Evolutionary conservation across 2,329 filamentous ascomycete species (phyloP), one percentile per base, ranked within the genome.

Genomic region (Ophiostoma himal-ulmi): DNA sequence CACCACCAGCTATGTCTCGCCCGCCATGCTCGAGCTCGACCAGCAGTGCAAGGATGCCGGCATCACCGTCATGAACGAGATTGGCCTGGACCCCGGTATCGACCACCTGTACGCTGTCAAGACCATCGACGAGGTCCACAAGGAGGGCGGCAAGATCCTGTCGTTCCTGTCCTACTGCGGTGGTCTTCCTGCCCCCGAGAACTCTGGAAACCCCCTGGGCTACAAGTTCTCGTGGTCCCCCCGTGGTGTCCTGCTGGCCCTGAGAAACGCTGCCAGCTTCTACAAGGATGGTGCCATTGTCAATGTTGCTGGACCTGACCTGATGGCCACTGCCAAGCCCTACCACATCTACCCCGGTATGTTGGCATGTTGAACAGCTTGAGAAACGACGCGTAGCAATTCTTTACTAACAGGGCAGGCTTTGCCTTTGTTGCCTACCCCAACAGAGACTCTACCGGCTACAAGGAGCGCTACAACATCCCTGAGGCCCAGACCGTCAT

Each of bases 61-160:
- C 73, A 97, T 97, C 78, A 96, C 93, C 13, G 94, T 97, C 78
- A 94, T 97, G 91, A 97, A 98, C 82, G 94, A 98, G 86, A 96
- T 96, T 78, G 93, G 93, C 73, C 78, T 91, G 62, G 89, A 91
- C 79, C 89, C 89, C 37, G 89, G 89, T 78, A 87, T 93, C 74
- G 90, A 93, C 78, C 89, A 91, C 79, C 81, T 86, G n/a, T 84
- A 94, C 78, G 94, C 94, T 66, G 87, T 97, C 79, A 91, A 94
- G 83, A 92, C 89, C 71, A 97, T 97, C 76, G 87, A 91, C 69
- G 87, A 93, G 78, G 93, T 97, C n/a, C 94, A 97, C 85, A 83
- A 87, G 73, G 90, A 85, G 20, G 94, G 93, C 72, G 94, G 94
- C 79, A 95, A 95, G 84, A 90, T 98, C 78, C 82, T 85, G 39